Conservation (phyloP, 768 basidiomycete species). For the Mycena maculata region DNA sequence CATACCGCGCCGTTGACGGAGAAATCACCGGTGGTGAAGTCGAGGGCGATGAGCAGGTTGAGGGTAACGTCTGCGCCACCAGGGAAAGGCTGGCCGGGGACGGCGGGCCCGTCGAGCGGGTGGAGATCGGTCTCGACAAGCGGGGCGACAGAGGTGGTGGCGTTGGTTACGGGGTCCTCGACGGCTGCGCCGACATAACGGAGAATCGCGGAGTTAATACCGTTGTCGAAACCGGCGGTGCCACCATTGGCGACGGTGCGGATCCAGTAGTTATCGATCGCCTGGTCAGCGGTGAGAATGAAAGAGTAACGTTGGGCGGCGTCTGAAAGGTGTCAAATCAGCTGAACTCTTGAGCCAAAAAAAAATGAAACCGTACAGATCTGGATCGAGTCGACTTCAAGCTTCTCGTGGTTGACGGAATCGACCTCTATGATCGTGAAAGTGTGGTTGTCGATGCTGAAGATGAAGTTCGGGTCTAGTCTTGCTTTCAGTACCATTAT, state of each 20-base stretch:
- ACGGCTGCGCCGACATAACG: conserved; percentile 49
- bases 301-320: conserved; percentile 53
- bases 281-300: conserved; percentile 52
- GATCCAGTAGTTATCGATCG: conserved; percentile 59
- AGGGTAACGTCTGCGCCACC: conserved; percentile 44
- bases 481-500: too few relatives aligned
- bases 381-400: conserved; percentile 35
- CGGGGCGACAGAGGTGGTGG: conserved; percentile 27
- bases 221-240: conserved; percentile 41
- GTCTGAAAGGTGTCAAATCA: neutral
- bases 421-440: conserved; percentile 52
- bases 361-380: conserved; percentile 21
- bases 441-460: conserved; percentile 42
- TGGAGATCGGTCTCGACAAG: conserved; percentile 44
- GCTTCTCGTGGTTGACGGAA: conserved; percentile 40
- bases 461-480: conserved; percentile 25
- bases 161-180: conserved; percentile 42
- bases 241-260: conserved; percentile 43
- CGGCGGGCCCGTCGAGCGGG: conserved; percentile 26
- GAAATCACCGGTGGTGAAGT: conserved; percentile 39
- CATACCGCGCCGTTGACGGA: conserved; percentile 43
- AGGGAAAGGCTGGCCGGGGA: conserved; percentile 38
- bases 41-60: conserved; percentile 35
- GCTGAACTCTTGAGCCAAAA: neutral
- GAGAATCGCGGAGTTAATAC: conserved; percentile 52